Evolutionary conservation across 768 basidiomycete species (phyloP).

Genomic region (Phylloporus arenicola): DNA sequence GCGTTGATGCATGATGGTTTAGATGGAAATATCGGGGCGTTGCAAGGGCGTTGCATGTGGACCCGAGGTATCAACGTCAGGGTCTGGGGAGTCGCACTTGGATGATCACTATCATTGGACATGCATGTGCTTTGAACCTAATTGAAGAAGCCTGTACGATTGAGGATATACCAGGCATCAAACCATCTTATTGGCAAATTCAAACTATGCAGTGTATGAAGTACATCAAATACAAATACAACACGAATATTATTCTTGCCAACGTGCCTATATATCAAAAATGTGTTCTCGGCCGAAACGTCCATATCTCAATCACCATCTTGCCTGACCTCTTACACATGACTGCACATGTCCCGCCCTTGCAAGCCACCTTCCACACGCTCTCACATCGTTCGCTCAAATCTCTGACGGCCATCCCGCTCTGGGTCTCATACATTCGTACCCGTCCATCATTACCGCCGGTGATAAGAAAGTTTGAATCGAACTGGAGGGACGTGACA

Average conservation of each 20-base stretch:
- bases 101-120: no score
- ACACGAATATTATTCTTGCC: neutral
- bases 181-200: neutral
- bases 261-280: neutral
- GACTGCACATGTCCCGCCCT: conserved; percentile 67
- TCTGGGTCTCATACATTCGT: conserved; percentile 61
- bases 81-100: no score
- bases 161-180: no score
- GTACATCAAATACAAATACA: conserved; percentile 3
- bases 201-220: neutral
- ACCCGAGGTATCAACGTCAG: conserved; percentile 2
- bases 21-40: conserved; percentile 17
- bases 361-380: conserved; percentile 83
- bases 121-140: no score
- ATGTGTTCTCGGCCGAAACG: conserved; percentile 45
- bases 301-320: conserved; percentile 87
- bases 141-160: no score
- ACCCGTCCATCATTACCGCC: conserved; percentile 85
- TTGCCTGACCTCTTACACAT: conserved; percentile 76
- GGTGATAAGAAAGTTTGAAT: conserved; percentile 74
- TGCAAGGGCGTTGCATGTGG: conserved; percentile 4
- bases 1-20: conserved; percentile 17
- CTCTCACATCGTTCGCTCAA: conserved; percentile 71
- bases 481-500: conserved; percentile 84
- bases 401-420: conserved; percentile 67